Conservation (phyloP, 352 stramenopile genomes). For the Pythium chondricola region DNA sequence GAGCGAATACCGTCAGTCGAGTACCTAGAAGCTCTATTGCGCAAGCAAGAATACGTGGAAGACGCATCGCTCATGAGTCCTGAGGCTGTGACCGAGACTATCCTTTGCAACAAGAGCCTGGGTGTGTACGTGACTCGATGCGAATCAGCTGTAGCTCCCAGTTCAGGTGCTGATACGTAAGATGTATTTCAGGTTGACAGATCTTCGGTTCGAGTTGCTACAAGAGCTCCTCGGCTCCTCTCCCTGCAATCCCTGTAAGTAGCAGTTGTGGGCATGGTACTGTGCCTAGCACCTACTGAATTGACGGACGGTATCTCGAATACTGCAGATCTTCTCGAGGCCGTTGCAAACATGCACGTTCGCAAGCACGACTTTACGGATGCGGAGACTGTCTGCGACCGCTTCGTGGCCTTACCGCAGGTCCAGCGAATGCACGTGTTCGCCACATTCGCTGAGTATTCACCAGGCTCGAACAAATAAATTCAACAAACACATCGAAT, state of each 20-base stretch:
- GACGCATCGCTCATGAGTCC: slow-evolving; percentile 11
- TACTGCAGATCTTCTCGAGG: slow-evolving; percentile 8
- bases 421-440: slow-evolving; percentile 18
- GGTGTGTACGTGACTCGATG: slow-evolving; percentile 15
- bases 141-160: too few species aligned
- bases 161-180: too few species aligned
- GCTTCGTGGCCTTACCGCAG: slow-evolving; percentile 14
- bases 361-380: slow-evolving; percentile 9
- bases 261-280: neutral
- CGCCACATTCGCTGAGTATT: slow-evolving; percentile 10
- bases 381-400: slow-evolving; percentile 7
- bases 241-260: slow-evolving; percentile 17
- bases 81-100: slow-evolving; percentile 10
- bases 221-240: slow-evolving; percentile 14
- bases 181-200: slow-evolving; percentile 18
- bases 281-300: neutral
- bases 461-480: too few species aligned
- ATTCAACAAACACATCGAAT: too few species aligned
- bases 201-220: slow-evolving; percentile 17
- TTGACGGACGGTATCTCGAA: neutral
- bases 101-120: slow-evolving; percentile 11
- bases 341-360: slow-evolving; percentile 12
- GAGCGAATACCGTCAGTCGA: slow-evolving; percentile 6
- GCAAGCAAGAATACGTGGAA: slow-evolving; percentile 15
- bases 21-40: slow-evolving; percentile 10